These are phyloP conservation scores for Talaromyces funiculosus DNA, from an alignment of 2,329 filamentous ascomycete species.

Conservation along the genomic window DNA sequence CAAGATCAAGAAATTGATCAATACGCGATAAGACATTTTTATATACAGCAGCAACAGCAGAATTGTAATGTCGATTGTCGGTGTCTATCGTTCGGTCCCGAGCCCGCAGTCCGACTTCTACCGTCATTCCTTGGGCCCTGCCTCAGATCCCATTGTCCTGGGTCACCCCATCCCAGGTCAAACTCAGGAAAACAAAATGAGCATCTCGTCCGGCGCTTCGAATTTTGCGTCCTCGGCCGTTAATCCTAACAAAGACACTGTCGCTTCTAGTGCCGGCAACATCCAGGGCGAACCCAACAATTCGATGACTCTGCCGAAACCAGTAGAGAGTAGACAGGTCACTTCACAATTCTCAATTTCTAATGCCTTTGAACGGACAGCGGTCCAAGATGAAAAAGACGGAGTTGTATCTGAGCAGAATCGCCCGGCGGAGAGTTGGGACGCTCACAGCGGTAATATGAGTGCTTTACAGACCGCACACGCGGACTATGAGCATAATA, in stretches of 20 bases:
- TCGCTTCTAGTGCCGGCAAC: neutral
- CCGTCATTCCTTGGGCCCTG: neutral
- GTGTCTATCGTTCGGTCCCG: constrained; percentile 10
- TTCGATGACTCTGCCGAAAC: neutral
- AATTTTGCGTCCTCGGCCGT: constrained; percentile 1
- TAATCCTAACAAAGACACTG: neutral
- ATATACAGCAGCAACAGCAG: neutral
- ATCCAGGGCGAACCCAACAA: neutral
- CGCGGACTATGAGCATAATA: neutral
- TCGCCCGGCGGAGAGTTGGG: neutral
- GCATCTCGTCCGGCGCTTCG: neutral
- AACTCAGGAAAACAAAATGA: constrained; percentile 10
- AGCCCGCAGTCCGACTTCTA: constrained; percentile 11
- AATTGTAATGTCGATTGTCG: constrained; percentile 13
- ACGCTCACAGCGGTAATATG: neutral
- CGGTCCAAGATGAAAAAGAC: neutral
- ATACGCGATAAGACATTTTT: neutral
- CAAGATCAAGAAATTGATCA: neutral
- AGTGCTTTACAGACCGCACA: neutral
- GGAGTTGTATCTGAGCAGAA: neutral
- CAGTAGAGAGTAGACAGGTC: neutral
- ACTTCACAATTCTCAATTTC: neutral
- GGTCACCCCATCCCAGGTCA: neutral
- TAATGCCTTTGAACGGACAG: neutral
- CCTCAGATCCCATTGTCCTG: neutral